Evolutionary conservation across 148 eudicot species (phyloP), one percentile per base, ranked within the genome.

Genomic region (Persicaria tinctoria): DNA sequence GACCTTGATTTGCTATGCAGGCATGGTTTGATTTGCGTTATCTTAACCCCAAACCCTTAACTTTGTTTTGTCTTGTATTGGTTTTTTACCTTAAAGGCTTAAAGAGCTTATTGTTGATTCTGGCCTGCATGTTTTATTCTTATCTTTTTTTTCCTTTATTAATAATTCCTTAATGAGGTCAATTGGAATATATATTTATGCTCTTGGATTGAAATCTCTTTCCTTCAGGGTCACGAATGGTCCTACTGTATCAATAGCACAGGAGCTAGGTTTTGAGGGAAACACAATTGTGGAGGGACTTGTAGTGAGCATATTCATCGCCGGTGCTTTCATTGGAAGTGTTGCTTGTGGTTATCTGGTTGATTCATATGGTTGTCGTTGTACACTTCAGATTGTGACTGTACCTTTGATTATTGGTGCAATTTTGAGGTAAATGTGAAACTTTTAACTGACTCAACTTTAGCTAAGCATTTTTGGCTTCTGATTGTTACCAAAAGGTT

Each of bases 241-340:
- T 46, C 97, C 97, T 74, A 87, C 87, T 77, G 82, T 85, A 45
- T 84, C 91, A 51, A 76, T 91, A 53, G 87, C 97, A 49, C 85
- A 78, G 70, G 93, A 91, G 82, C 93, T 91, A 77, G 93, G 97
- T 75, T 91, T 91, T 78, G 93, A 89, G 75, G 97, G 97, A 20
- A 86, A 89, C 66, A 75, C 93, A 44, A 80, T 91, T 69, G 75
- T 89, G 23, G 91, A 89, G 82, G 97, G 97, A 20, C 91, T 91
- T 73, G 97, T 89, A 14, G 93, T 91, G 75, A 91, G 97, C 82
- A 91, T 91, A 80, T 91, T 91, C 78, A 89, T 91, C 45, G 93
- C 71, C 20, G 97, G 90, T 50, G 97, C 97, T 72, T 91, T 91
- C 74, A 73, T 89, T 51, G 97, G 97, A 64, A 85, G 97, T 78